Percentiles rank a stretch among this genome's conserved stretches.
Conservation (phyloP, 257 asterid species). For the Catharanthus roseus region DNA sequence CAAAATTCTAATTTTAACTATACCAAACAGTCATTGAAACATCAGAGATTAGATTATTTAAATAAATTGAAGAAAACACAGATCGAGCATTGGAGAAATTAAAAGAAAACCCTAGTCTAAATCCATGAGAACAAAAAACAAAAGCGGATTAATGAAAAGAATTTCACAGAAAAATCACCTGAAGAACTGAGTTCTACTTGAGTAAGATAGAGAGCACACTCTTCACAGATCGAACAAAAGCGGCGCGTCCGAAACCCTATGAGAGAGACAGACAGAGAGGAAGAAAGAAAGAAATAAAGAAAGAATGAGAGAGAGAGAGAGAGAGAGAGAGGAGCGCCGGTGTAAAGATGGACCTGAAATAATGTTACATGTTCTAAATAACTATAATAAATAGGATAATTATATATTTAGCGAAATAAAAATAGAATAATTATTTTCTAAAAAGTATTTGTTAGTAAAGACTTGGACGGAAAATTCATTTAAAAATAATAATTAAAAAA, state of each 20-base stretch:
- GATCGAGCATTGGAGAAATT: constrained; percentile 17
- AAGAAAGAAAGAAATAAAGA: constrained; percentile 19
- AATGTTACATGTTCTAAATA: constrained; percentile 22
- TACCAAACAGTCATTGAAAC: neutral
- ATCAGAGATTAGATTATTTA: neutral
- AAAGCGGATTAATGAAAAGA: neutral
- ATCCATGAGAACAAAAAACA: neutral
- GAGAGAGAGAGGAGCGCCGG: constrained; percentile 23
- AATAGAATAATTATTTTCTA: constrained; percentile 6
- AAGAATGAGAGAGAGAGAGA: constrained; percentile 25
- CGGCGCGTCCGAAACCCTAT: constrained; percentile 38
- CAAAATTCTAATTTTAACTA: neutral
- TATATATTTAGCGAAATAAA: no score
- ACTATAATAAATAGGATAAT: no score
- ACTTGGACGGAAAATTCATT: no score
- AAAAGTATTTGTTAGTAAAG: neutral
- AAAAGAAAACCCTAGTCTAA: neutral
- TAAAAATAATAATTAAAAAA: no score
- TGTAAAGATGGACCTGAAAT: constrained; percentile 34
- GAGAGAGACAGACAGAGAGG: constrained; percentile 22
- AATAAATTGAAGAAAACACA: neutral
- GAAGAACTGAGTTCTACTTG: constrained; percentile 1
- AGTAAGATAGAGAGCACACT: constrained; percentile 10
- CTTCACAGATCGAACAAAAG: constrained; percentile 29
- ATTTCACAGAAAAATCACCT: constrained; percentile 14